phyloP scores from a whole-genome alignment of 306 rosid species.

The Macrotyloma uniflorum region DNA sequence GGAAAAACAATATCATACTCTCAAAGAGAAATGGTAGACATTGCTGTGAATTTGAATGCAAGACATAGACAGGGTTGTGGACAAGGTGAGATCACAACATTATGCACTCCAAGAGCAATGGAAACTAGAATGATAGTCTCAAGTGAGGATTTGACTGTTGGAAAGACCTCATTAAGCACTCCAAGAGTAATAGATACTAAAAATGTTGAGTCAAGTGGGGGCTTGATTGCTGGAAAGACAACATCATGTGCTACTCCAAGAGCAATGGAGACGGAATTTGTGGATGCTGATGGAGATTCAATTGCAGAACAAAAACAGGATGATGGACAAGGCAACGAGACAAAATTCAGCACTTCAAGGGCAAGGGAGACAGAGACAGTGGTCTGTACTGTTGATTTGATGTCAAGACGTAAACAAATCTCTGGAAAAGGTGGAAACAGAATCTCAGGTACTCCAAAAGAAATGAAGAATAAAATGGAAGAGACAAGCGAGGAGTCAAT shows the following conservation, averaged over 20 bases:
- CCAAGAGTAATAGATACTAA: not conserved
- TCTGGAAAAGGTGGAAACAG: not conserved
- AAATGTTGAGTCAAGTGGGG: not conserved
- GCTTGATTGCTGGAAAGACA: not conserved
- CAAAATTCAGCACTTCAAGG: not conserved
- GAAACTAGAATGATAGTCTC: not conserved
- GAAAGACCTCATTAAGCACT: not conserved
- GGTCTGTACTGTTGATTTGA: not conserved
- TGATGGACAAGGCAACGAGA: not conserved
- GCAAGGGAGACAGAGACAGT: not conserved
- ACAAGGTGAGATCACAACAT: not conserved
- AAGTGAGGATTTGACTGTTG: not conserved
- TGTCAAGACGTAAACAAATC: not conserved
- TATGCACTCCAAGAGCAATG: not conserved
- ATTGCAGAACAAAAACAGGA: not conserved
- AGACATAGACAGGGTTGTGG: not conserved
- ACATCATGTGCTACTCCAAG: not conserved
- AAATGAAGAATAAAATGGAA: not conserved
- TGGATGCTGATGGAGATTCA: not conserved
- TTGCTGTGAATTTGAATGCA: not conserved
- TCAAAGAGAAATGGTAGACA: not conserved
- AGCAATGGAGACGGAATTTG: not conserved
- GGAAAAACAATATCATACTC: not conserved
- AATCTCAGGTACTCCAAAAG: not conserved
- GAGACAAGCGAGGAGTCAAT: not conserved